Base-by-base conservation (phyloP, 108 stramenopile genomes). In the Parietichytrium sp. region DNA sequence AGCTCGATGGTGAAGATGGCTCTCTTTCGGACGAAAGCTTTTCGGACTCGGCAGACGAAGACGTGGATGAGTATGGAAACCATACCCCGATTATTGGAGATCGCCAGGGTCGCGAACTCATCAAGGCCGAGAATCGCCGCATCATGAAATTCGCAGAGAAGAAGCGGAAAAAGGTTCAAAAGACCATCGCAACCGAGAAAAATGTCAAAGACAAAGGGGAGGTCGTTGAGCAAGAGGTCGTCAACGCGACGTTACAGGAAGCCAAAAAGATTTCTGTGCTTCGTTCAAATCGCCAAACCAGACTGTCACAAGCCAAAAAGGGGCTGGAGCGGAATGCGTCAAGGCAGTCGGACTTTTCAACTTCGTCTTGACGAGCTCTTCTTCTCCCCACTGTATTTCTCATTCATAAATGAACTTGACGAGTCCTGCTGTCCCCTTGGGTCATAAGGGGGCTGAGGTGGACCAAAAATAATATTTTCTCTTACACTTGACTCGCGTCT, bases 91-190 rank as follows among this genome's bases (percentile, higher is more conserved):
- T 72, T 42, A 27, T 72, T 2, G 61, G 38, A 7, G 61, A 72
- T 25, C 36, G 45, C 10, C 16, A 72, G 45, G 61, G 61, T 42
- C 61, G 61, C 20, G 61, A 72, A 42, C 61, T 72, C 61, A 72
- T 72, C 42, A 72, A 72, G 42, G 61, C 61, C 8, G 61, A 72
- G 33, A 72, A 36, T 20, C 61, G 61, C 33, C 61, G 61, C 33
- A 72, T 72, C 20, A 33, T 72, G n/a, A 72, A 72, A 1, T 72
- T 72, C 20, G 61, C 61, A 10, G 61, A 72, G 61, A 72, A 72
- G 42, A 72, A 72, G 42, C 61, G 61, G n/a, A 72, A 72, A 25
- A 33, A 42, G 8, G 61, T 25, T 7, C 36, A 33, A 1, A 36
- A 20, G 42, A 13, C 3, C 45, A 10, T 45, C 61, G 33, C 61